Base-by-base conservation (phyloP, 306 rosid genomes). In the Calophaca sinica region DNA sequence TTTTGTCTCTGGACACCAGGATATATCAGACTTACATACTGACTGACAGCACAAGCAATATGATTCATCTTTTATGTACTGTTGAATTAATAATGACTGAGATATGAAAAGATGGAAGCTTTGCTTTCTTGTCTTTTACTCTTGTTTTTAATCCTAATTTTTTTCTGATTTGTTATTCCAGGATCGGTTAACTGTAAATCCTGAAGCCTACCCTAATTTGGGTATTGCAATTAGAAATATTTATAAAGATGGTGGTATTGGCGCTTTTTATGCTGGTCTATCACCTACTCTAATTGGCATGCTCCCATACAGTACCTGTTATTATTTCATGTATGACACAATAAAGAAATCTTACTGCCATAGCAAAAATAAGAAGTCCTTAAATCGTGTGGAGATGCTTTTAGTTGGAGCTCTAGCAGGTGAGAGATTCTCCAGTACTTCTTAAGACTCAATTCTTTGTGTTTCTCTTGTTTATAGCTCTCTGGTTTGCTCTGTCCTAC, bases 271-370 rank as follows among this genome's bases (percentile, higher is more conserved):
- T 88, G 84, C 98, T 10, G 97, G 98, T 72, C 66, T 94, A 68
- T 82, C 93, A 73, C 98, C 98, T 58, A 94, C 98, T 11, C 75
- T 94, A 57, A 74, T 89, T 54, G 98, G 98, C 81, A 94, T 94
- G 98, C 97, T 94, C 55, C 97, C 98, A 7, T 91, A 94, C 88
- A 94, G 98, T 82, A 91, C 98, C 10, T 91, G 98, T 52, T 91
- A 86, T 80, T 94, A 94, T 85, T 94, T 90, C 84, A 91, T 94
- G 98, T 94, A 94, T 5, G 98, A 94, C 55, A 91, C 88, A 31
- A 77, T 94, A 81, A 94, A 94, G 89, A 88, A 74, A 69, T 78
- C 93, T 76, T 90, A 91, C 89, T 90, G 96, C 79, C 44, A 62
- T 74, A n/a, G 82, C 49, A 87, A 85, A 85, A 88, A 90, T 55